These are phyloP conservation scores for Carex littledalei DNA, from an alignment of 176 grass and related monocot genomes.

Conservation along the genomic window DNA sequence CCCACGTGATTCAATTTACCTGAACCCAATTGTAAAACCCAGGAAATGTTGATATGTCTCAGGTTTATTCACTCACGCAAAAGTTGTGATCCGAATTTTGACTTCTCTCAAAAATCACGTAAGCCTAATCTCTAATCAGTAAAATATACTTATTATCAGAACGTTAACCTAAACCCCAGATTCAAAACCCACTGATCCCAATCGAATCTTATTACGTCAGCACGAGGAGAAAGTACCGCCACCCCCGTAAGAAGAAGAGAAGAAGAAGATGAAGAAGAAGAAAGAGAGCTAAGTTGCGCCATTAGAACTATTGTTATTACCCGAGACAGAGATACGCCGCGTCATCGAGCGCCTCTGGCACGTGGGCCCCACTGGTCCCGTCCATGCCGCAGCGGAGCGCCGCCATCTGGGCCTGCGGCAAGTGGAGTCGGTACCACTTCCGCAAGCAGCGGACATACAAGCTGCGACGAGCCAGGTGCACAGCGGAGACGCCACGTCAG, in stretches of 20 bases:
- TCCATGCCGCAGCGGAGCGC: conserved; percentile 6
- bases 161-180: conserved; percentile 25
- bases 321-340: conserved; percentile 30
- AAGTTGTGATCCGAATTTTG: conserved; percentile 14
- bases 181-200: conserved; percentile 47
- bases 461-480: conserved; percentile 73
- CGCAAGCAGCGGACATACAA: conserved; percentile 49
- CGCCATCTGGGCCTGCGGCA: conserved; percentile 17
- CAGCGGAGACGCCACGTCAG: conserved; percentile 44
- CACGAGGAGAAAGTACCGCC: conserved; percentile 20
- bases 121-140: conserved; percentile 5
- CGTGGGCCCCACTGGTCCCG: conserved; percentile 22
- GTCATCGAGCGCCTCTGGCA: conserved; percentile 22
- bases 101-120: conserved; percentile 21
- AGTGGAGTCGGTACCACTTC: conserved; percentile 19
- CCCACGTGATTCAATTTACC: neutral
- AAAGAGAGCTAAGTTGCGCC: conserved; percentile 15
- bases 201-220: conserved; percentile 38
- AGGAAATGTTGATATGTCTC: neutral
- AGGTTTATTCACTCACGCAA: neutral
- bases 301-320: conserved; percentile 31
- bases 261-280: neutral
- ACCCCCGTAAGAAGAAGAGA: conserved; percentile 20
- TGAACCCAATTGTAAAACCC: neutral
- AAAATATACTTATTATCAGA: conserved; percentile 27